phyloP scores from a whole-genome alignment of 2,329 filamentous ascomycete genomes.

The Lecanicillium sp. region DNA sequence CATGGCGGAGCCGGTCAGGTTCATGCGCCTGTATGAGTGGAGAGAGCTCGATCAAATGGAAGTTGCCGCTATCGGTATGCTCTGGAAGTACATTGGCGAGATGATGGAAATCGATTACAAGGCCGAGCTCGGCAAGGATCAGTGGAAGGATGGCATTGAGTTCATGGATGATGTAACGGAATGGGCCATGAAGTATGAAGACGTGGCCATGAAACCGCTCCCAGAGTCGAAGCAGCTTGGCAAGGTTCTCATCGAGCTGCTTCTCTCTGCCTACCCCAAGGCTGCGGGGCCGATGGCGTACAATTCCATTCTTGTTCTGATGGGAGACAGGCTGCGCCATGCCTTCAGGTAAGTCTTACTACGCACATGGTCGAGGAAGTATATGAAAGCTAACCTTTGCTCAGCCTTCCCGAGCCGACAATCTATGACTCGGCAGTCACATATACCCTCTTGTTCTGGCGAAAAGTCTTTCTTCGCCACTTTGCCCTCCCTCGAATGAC shows the following conservation, averaged over 20 bases:
- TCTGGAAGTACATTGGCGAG: slow-evolving; percentile 66
- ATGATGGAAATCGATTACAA: slow-evolving; percentile 56
- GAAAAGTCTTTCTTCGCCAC: slow-evolving; percentile 49
- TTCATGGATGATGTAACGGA: slow-evolving; percentile 39
- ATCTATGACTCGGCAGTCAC: slow-evolving; percentile 30
- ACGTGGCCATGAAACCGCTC: slow-evolving; percentile 46
- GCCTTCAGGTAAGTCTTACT: slow-evolving; percentile 61
- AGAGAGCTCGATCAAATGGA: slow-evolving; percentile 59
- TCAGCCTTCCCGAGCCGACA: slow-evolving; percentile 36
- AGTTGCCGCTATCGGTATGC: slow-evolving; percentile 55
- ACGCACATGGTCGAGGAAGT: too few species aligned
- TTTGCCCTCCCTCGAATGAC: slow-evolving; percentile 50
- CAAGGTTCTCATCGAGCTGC: slow-evolving; percentile 49
- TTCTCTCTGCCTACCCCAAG: slow-evolving; percentile 47
- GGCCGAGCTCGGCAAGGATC: slow-evolving; percentile 24
- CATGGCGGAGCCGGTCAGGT: slow-evolving; percentile 56
- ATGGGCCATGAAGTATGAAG: slow-evolving; percentile 52
- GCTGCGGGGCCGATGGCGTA: slow-evolving; percentile 36
- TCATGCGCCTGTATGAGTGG: slow-evolving; percentile 64
- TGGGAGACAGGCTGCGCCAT: slow-evolving; percentile 55
- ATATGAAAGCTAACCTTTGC: slow-evolving; percentile 13
- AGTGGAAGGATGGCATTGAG: slow-evolving; percentile 43
- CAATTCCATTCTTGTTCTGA: slow-evolving; percentile 47
- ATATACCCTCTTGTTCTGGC: slow-evolving; percentile 38
- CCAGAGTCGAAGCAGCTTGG: slow-evolving; percentile 43